Base-by-base conservation (phyloP, 208 protist species). In the Borovskyia barvae region DNA sequence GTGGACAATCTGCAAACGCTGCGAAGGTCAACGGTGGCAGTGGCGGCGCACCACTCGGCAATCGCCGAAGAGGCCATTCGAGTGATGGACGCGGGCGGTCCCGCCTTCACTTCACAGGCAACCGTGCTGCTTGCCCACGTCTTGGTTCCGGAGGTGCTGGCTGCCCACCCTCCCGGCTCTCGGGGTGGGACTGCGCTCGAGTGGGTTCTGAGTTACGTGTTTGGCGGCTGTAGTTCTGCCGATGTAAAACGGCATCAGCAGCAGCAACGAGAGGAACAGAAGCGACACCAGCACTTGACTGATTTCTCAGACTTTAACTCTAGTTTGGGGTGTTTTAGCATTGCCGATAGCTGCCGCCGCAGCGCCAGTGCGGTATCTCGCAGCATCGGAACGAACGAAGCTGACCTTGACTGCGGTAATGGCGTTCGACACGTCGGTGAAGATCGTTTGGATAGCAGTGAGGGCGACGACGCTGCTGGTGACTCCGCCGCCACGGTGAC, bases 61-160 rank as follows among this genome's bases (percentile, higher is more conserved):
- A 65, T 82, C 19, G 58, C 76, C 24, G 70, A 74, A 50, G 55
- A 57, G 30, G 68, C 70, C 33, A 78, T 82, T 22, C 59, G 41
- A 19, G 66, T 62, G 24, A 68, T 82, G 37, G 71, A 82, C 42
- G 51, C 54, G 19, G 53, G 66, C 17, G 76, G 69, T 22, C 56
- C 65, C 15, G 66, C 66, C 50, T 78, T 82, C 36, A 65, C 65
- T 14, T 73, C 76, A 8, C 70, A 82, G 66, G 76, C 76, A 11
- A 82, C 76, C 19, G 78, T 82, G 76, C 51, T 82, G 58, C 59
- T 82, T 0, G 76, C 76, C 11, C 76, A 82, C 54, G 76, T 78
- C 28, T 52, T 82, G 33, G 77, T 66, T 24, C 76, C 76, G 14
- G 66, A 82, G 29, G 32, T 82, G 28, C 63, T 82, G 36, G 62